A percentile compares a stretch with the other conserved stretches of the same genome.
These are phyloP conservation scores for Phoma sp. DNA, from an alignment of 2,329 filamentous ascomycete genomes.

Conservation along the genomic window DNA sequence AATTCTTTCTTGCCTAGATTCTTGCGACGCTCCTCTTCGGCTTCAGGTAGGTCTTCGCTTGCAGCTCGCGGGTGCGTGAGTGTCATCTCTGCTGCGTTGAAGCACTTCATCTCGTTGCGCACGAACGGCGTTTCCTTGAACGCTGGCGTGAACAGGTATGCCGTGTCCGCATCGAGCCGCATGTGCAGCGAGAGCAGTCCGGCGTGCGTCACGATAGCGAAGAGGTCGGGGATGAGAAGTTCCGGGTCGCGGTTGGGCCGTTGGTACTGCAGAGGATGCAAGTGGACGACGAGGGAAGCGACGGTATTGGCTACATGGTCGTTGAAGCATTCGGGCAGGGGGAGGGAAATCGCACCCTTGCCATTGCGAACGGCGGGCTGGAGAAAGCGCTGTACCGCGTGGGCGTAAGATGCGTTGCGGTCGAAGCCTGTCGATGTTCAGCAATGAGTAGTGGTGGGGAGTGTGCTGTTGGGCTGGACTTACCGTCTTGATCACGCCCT, in stretches of 20 bases:
- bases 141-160: slow-evolving; percentile 34
- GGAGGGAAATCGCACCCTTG: background rate
- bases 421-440: slow-evolving; percentile 22
- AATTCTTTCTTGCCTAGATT: background rate
- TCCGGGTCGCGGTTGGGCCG: background rate
- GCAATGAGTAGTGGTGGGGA: background rate
- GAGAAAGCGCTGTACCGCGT: slow-evolving; percentile 10
- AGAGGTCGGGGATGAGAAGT: background rate
- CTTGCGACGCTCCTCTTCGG: no score
- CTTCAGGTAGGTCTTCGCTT: no score
- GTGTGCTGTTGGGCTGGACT: background rate
- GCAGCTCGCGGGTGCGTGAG: background rate
- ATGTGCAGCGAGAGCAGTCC: slow-evolving; percentile 34
- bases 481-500: slow-evolving; percentile 29
- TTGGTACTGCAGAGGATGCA: slow-evolving; percentile 21
- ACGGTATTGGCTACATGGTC: slow-evolving; percentile 27
- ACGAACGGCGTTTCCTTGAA: slow-evolving; percentile 36
- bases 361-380: background rate
- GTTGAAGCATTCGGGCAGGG: slow-evolving; percentile 31
- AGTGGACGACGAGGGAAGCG: slow-evolving; percentile 26
- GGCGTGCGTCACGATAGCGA: slow-evolving; percentile 18
- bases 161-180: slow-evolving; percentile 32
- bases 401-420: slow-evolving; percentile 25
- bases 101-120: slow-evolving; percentile 23
- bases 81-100: slow-evolving; percentile 25